Percentiles rank a stretch among this genome's conserved stretches.
Conservation (phyloP, 2,329 filamentous ascomycete genomes). For the Sporothrix brasiliensis region DNA sequence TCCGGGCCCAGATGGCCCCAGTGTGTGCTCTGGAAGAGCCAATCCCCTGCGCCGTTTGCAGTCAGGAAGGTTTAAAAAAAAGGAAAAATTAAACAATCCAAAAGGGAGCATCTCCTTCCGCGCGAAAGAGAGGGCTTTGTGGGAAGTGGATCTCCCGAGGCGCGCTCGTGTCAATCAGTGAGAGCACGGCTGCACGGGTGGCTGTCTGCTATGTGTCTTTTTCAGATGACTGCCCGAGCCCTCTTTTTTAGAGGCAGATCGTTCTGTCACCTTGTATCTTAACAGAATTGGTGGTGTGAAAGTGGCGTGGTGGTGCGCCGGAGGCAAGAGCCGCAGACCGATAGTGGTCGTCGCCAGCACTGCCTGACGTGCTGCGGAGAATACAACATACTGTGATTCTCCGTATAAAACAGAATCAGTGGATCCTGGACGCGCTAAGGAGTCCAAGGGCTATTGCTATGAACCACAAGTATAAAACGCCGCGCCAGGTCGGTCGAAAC, state of each 20-base stretch:
- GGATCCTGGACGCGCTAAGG: neutral
- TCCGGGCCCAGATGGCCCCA: constrained; percentile 20
- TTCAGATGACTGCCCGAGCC: neutral
- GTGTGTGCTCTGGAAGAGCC: neutral
- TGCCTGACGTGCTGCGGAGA: constrained; percentile 10
- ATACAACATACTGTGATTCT: neutral
- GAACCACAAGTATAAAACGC: neutral
- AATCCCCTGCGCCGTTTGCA: neutral
- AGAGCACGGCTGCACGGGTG: neutral
- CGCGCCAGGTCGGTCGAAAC: neutral
- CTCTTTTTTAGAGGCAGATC: neutral
- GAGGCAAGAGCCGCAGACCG: neutral
- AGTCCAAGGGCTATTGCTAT: neutral
- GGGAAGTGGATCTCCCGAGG: constrained; percentile 23
- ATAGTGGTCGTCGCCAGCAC: constrained; percentile 11
- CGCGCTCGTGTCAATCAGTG: constrained; percentile 22
- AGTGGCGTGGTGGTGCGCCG: neutral
- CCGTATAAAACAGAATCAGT: neutral
- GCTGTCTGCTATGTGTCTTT: neutral
- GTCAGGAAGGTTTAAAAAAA: neutral
- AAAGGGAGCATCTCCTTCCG: constrained; percentile 13
- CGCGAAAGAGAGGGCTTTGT: constrained; percentile 19
- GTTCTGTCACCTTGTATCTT: neutral
- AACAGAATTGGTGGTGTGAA: neutral
- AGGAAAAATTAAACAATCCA: constrained; percentile 12